Evolutionary conservation across 2,329 filamentous ascomycete genomes (phyloP), one percentile per base, ranked within the genome.

Genomic region (Ophidiomyces ophidiicola): DNA sequence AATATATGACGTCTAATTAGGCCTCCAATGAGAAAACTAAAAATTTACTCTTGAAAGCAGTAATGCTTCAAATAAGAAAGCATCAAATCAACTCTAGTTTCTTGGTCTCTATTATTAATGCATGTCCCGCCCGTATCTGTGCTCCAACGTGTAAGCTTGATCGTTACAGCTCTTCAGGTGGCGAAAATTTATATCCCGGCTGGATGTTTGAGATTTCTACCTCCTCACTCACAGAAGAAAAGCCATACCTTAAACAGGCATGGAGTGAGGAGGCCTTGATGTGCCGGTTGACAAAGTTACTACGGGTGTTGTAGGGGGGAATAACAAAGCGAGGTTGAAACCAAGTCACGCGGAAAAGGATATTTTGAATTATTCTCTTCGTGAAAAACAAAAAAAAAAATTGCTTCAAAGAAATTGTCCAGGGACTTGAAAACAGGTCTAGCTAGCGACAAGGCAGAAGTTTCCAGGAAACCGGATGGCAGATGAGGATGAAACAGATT

Each of bases 111-210:
- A n/a, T n/a, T n/a, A n/a, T n/a, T n/a, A n/a, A n/a, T n/a, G n/a
- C n/a, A 60, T 78, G 72, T 78, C 59, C 63, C 66, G 63, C 72
- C 73, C 72, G 74, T 78, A 78, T 78, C 74, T 78, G 75, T 78
- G 72, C 73, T 72, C 64, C 62, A 62, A 69, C 62, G 66, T 62
- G 68, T 65, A 59, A 63, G 57, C 71, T 76, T 66, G 63, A 69
- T 63, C 62, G 64, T 64, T 63, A 68, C 69, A 74, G 72, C 73
- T 77, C 74, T 74, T 77, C 71, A 73, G 67, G 62, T 72, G 71
- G 69, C 64, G 14, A 20, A 51, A 44, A 56, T 59, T 58, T 50
- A 61, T 64, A 46, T 53, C 47, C 55, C 55, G 50, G 49, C 50
- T 53, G 51, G 48, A 44, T 44, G 40, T 45, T 48, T 46, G 48